Base-by-base conservation (phyloP, 202 grass and related monocot genomes). In the Cymbopogon flexuosus region DNA sequence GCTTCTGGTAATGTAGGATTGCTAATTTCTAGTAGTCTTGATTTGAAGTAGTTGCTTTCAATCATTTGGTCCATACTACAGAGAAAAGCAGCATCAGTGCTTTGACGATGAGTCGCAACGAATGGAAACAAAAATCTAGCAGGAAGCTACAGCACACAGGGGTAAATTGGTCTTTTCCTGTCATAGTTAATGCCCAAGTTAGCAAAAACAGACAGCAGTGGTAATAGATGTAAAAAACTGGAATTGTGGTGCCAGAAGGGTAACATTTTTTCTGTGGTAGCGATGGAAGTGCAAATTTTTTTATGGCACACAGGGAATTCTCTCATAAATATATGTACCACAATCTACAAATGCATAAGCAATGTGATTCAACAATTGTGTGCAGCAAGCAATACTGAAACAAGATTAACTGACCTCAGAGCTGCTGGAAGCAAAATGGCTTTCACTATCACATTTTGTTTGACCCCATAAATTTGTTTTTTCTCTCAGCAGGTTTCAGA, bases 401-500 rank as follows among this genome's bases (percentile, higher is more conserved):
- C 42, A 35, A 63, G 62, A 47, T 12, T 15, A 83, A 79, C 89
- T 79, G 18, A 91, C 86, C 89, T 91, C 69, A 76, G 56, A 76
- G 16, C 63, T 64, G 27, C 62, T 80, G 56, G 19, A 79, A 65
- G 69, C 8, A 45, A 67, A 83, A 69, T 36, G 46, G 46, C 64
- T 80, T 51, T 74, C 79, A 68, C 63, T 68, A 84, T 79, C 70
- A 93, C 76, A 93, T 93, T 90, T 33, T 33, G 31, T 33, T 33
- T 3, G 31, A 33, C 31, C 31, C 31, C 31, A 33, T 33, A 33
- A 33, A 33, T 33, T 33, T 33, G 31, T 33, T 33, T 33, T 33
- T 33, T 33, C 31, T 33, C 31, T 33, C 94, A 68, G 91, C 91
- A 21, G 94, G 94, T 77, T 97, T 93, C 29, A 97, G 87, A 89